These are phyloP conservation scores for Yarrowia phangngaensis DNA, from an alignment of 805 yeast genomes.

Conservation along the genomic window DNA sequence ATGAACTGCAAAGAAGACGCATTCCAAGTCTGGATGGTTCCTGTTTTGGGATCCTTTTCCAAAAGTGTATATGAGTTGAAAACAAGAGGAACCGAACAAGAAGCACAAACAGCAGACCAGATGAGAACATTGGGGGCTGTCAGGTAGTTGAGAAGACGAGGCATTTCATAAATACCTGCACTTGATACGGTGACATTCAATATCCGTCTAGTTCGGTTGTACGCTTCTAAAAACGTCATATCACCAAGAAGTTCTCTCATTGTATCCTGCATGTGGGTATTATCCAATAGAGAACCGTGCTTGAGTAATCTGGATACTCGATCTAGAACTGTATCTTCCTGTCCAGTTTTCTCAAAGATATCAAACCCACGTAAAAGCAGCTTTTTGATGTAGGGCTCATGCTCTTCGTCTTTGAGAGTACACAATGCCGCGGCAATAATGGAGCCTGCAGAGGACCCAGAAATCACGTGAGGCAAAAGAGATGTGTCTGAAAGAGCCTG, in stretches of 20 bases:
- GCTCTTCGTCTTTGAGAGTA: slow-evolving; percentile 70
- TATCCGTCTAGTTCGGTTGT: slow-evolving; percentile 89
- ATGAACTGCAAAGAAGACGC: slow-evolving; percentile 75
- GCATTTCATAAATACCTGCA: slow-evolving; percentile 86
- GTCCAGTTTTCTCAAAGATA: slow-evolving; percentile 55
- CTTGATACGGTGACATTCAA: slow-evolving; percentile 92
- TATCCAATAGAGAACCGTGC: slow-evolving; percentile 87
- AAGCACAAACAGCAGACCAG: slow-evolving; percentile 87
- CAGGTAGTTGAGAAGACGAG: slow-evolving; percentile 79
- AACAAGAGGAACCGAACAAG: slow-evolving; percentile 90
- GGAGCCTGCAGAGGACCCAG: slow-evolving; percentile 96
- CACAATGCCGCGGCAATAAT: slow-evolving; percentile 87
- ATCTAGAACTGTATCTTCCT: slow-evolving; percentile 50
- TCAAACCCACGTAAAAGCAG: slow-evolving; percentile 56
- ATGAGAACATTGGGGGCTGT: slow-evolving; percentile 92
- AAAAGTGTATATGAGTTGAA: slow-evolving; percentile 81
- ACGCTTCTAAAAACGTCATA: slow-evolving; percentile 89
- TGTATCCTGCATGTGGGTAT: slow-evolving; percentile 62
- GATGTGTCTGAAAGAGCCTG: slow-evolving; percentile 71
- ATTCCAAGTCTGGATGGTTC: slow-evolving; percentile 75
- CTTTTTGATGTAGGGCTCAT: slow-evolving; percentile 36
- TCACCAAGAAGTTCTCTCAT: slow-evolving; percentile 80
- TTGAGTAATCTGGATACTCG: slow-evolving; percentile 63
- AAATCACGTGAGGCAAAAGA: slow-evolving; percentile 76
- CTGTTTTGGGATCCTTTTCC: slow-evolving; percentile 75